These are phyloP conservation scores for Chaetomium cochliodes DNA, from an alignment of 495 filamentous ascomycete species.

Conservation along the genomic window DNA sequence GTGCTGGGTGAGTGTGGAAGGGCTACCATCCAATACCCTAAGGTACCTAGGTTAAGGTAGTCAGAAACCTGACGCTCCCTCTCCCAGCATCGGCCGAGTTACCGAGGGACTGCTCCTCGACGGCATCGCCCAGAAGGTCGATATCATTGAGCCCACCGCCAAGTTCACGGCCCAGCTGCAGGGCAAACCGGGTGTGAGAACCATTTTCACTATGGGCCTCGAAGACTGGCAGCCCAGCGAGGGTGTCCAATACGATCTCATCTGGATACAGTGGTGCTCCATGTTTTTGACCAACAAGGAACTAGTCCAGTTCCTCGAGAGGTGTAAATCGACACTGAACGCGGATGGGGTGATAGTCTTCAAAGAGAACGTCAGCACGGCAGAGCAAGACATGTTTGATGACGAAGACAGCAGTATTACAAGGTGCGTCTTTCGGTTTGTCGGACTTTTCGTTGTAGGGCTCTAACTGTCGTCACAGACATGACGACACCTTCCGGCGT, in stretches of 20 bases:
- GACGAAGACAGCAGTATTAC: constrained; percentile 78
- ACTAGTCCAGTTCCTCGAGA: constrained; percentile 62
- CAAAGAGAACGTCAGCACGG: constrained; percentile 81
- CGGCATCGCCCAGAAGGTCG: constrained; percentile 31
- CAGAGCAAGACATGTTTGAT: constrained; percentile 68
- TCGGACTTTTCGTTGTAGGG: background rate
- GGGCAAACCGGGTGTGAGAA: constrained; percentile 52
- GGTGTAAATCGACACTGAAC: constrained; percentile 58
- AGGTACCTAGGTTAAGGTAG: no score
- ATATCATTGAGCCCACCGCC: constrained; percentile 55
- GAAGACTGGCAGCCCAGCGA: constrained; percentile 67
- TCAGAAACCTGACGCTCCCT: background rate
- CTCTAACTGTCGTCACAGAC: constrained; percentile 40
- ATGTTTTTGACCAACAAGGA: constrained; percentile 82
- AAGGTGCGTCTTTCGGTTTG: constrained; percentile 36
- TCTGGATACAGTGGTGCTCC: constrained; percentile 90
- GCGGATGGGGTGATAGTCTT: constrained; percentile 62
- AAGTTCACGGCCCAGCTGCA: constrained; percentile 56
- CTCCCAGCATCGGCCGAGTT: constrained; percentile 53
- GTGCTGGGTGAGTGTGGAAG: constrained; percentile 48
- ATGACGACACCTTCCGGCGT: constrained; percentile 64
- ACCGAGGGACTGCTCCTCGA: constrained; percentile 44
- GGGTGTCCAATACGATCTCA: constrained; percentile 56
- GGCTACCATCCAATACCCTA: background rate
- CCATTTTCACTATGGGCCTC: constrained; percentile 67